These are phyloP conservation scores for Tuber aestivum DNA, from an alignment of 495 filamentous ascomycete species.

Conservation along the genomic window DNA sequence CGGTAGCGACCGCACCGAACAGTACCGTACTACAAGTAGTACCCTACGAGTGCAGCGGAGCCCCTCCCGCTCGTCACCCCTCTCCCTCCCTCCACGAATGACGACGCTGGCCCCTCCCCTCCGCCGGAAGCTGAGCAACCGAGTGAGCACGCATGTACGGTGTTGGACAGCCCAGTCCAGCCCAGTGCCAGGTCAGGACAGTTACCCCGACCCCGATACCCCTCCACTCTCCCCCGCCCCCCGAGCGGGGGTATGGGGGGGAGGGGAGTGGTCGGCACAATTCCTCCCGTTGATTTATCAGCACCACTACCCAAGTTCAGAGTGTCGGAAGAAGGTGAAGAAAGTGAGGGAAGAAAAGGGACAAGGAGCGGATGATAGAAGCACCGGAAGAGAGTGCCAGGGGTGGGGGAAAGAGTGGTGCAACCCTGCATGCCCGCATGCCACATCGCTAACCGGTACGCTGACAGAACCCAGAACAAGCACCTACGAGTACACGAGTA, in stretches of 20 bases:
- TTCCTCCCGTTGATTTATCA: neutral
- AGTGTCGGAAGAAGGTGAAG: neutral
- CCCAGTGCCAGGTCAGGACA: no score
- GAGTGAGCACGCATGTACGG: neutral
- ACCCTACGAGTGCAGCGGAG: neutral
- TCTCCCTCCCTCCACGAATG: neutral
- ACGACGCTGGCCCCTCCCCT: neutral
- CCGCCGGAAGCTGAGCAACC: neutral
- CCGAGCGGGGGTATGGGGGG: no score
- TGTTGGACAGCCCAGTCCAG: neutral
- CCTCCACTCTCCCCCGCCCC: no score
- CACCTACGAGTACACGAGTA: no score
- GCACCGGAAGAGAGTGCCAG: neutral
- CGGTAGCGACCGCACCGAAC: no score
- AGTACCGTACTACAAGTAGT: no score
- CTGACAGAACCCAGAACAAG: no score
- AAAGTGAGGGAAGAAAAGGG: neutral
- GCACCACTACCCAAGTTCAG: neutral
- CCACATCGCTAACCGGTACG: no score
- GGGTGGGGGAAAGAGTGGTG: no score
- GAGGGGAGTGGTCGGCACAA: neutral
- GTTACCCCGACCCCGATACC: no score
- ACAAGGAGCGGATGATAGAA: neutral
- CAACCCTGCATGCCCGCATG: no score
- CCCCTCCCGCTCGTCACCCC: neutral